Conservation (phyloP, 176 grass and related monocot species). For the Phragmites australis region DNA sequence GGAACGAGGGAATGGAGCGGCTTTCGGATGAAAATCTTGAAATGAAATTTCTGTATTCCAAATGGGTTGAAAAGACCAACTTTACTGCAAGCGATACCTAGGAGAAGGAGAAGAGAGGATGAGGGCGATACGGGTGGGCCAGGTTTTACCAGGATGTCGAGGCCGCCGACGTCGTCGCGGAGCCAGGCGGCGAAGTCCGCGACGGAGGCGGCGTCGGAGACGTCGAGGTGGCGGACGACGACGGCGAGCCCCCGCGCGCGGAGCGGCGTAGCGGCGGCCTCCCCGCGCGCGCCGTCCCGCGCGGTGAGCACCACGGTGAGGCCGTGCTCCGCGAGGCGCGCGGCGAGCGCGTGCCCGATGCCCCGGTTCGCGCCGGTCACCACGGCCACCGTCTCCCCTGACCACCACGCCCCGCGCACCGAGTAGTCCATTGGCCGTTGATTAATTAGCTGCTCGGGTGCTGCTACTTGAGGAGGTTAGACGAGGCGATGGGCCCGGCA, state of each 20-base stretch:
- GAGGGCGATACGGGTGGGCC: too few relatives aligned
- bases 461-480: background rate
- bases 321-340: slow-evolving; percentile 70
- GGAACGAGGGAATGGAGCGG: too few relatives aligned
- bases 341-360: slow-evolving; percentile 74
- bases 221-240: slow-evolving; percentile 62
- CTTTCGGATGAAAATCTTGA: too few relatives aligned
- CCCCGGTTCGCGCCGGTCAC: slow-evolving; percentile 94
- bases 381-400: slow-evolving; percentile 79
- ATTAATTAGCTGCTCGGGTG: too few relatives aligned
- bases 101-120: too few relatives aligned
- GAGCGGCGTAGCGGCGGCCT: slow-evolving; percentile 70
- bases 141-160: slow-evolving; percentile 78
- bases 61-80: too few relatives aligned
- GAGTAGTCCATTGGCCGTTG: slow-evolving; percentile 23
- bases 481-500: background rate
- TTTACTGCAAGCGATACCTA: too few relatives aligned
- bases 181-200: slow-evolving; percentile 65
- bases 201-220: slow-evolving; percentile 67
- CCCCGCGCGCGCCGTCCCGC: slow-evolving; percentile 65
- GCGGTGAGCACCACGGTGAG: slow-evolving; percentile 93
- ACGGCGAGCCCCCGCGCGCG: slow-evolving; percentile 44
- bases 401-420: slow-evolving; percentile 59
- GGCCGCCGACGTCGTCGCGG: slow-evolving; percentile 44
- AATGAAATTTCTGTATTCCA: too few relatives aligned